Evolutionary conservation across 257 asterid genomes (phyloP), one percentile per base, ranked within the genome.

Genomic region (Penstemon davidsonii): DNA sequence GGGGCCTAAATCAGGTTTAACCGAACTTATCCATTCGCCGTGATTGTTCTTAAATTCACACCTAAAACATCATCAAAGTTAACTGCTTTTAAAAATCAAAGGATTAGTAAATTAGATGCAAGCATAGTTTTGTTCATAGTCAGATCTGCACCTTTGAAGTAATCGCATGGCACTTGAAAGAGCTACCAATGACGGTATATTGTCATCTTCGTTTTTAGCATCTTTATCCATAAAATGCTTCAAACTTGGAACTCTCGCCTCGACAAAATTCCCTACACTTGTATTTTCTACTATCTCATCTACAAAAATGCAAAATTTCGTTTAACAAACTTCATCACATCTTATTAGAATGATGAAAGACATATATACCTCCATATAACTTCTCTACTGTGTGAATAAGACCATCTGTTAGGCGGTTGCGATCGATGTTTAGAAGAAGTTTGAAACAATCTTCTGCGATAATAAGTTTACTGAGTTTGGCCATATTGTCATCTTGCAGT

Each of bases 401-500:
- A 64, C 62, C 67, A 18, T 69, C 73, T 60, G 65, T 76, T 55
- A 84, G 58, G 70, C 47, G 80, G 37, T 76, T 44, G 44, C 79
- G 58, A 50, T 83, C 78, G 68, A 74, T 80, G 77, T 64, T 75
- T 56, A 78, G 81, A 70, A 78, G 81, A 70, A 90, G 90, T 75
- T 84, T 79, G 80, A 92, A 92, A 76, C 97, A 92, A 75, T 92
- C 98, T 65, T 89, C 86, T 55, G 98, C 95, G 55, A 92, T 70
- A 13, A 88, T 59, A 75, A 92, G 46, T 44, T 74, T 83, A 66
- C 67, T 55, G 12, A 79, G 82, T 60, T 62, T 60, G 5, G 52
- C 40, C 6, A 73, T 43, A 76, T 57, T 33, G 61, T 62, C 76
- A 42, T 79, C 85, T 19, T 65, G 70, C 68, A 78, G 11, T 59